Conservation (phyloP, 352 stramenopile species). For the Pythium oligandrum region DNA sequence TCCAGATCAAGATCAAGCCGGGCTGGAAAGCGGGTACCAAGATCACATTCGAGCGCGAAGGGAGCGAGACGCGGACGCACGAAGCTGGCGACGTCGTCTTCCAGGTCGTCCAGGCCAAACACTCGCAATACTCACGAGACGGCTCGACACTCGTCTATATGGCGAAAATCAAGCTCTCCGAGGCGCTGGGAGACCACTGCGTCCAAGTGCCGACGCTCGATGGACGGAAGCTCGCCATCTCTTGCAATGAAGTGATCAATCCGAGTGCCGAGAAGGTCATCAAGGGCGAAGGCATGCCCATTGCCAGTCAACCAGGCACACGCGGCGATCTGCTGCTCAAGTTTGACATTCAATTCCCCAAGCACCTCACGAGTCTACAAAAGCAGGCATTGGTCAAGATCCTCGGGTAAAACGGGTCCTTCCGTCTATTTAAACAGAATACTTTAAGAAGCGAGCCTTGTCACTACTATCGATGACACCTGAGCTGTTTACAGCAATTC, state of each 20-base stretch:
- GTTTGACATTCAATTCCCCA: slow-evolving; percentile 95
- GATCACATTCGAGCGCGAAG: slow-evolving; percentile 94
- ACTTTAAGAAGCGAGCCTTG: no score
- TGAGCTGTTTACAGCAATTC: slow-evolving; percentile 56
- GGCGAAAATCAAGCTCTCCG: slow-evolving; percentile 92
- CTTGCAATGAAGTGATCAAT: slow-evolving; percentile 91
- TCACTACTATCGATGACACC: slow-evolving; percentile 1
- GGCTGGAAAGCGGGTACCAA: slow-evolving; percentile 94
- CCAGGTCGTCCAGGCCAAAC: slow-evolving; percentile 79
- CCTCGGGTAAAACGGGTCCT: slow-evolving; percentile 23
- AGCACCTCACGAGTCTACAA: slow-evolving; percentile 90
- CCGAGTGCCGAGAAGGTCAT: slow-evolving; percentile 89
- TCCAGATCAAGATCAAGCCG: slow-evolving; percentile 89
- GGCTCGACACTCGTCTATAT: slow-evolving; percentile 91
- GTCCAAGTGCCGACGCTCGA: slow-evolving; percentile 95
- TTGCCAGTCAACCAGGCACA: slow-evolving; percentile 43
- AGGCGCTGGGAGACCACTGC: slow-evolving; percentile 93
- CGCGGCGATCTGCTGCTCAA: slow-evolving; percentile 94
- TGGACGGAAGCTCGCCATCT: slow-evolving; percentile 90
- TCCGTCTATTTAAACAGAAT: no score
- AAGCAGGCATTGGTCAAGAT: slow-evolving; percentile 86
- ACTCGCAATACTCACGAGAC: slow-evolving; percentile 88
- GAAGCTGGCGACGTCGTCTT: slow-evolving; percentile 95
- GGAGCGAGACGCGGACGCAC: slow-evolving; percentile 88
- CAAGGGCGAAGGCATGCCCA: slow-evolving; percentile 94